Evolutionary conservation across 805 yeast species (phyloP).

Genomic region (Lipomyces sp.): DNA sequence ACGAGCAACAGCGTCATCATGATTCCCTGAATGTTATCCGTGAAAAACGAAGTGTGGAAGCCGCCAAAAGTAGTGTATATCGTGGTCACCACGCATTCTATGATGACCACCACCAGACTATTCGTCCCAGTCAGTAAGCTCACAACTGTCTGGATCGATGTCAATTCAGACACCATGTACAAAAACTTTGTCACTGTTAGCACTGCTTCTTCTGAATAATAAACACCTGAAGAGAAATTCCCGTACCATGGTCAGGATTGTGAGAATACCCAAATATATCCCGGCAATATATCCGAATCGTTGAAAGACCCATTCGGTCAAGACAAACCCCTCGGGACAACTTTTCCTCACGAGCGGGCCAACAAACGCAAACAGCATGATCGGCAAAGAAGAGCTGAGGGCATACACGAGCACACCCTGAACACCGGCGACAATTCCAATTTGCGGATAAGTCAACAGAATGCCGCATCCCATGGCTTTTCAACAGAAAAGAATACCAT

Average conservation of each 20-base stretch:
- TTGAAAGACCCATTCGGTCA: constrained; percentile 91
- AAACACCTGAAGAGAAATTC: neutral
- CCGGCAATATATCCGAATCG: constrained; percentile 74
- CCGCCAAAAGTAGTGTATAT: constrained; percentile 88
- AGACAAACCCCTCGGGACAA: constrained; percentile 86
- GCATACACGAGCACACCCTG: constrained; percentile 85
- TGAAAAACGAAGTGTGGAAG: constrained; percentile 78
- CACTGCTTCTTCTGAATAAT: neutral
- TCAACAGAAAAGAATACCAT: neutral
- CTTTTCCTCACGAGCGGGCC: constrained; percentile 76
- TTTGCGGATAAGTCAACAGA: constrained; percentile 77
- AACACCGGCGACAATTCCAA: constrained; percentile 80
- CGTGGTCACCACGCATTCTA: constrained; percentile 82
- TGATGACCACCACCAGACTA: constrained; percentile 76
- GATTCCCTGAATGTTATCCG: constrained; percentile 81
- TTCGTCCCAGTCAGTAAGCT: constrained; percentile 72
- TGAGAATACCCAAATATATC: constrained; percentile 72
- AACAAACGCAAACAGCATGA: constrained; percentile 72
- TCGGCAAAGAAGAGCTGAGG: constrained; percentile 75
- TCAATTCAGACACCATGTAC: constrained; percentile 82
- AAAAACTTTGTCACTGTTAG: constrained; percentile 43
- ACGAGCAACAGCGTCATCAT: constrained; percentile 64
- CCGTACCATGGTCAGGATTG: constrained; percentile 67
- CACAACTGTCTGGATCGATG: constrained; percentile 75
- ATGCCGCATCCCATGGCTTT: constrained; percentile 87